Evolutionary conservation across 345 rosid species (phyloP).

Genomic region (Erysimum cheiranthoides): DNA sequence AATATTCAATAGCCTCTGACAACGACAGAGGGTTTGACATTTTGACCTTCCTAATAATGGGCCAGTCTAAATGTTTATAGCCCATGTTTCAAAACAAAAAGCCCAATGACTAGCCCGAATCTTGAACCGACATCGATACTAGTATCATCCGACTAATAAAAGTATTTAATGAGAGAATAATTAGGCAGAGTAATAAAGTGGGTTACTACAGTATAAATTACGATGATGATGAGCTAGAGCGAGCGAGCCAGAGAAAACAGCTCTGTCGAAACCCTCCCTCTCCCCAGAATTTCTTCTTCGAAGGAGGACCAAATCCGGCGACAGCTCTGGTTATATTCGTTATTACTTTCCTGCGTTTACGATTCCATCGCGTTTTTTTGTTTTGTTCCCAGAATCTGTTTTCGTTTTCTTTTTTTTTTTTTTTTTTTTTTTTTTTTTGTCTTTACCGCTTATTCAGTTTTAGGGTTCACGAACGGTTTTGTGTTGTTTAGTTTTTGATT

Average conservation of each 20-base stretch:
- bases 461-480: neutral
- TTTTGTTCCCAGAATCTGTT: neutral
- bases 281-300: slow-evolving; percentile 22
- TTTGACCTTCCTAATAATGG: slow-evolving; percentile 21
- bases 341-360: neutral
- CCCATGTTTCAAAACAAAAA: neutral
- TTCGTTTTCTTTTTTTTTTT: too few relatives aligned
- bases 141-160: neutral
- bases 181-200: slow-evolving; percentile 12
- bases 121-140: neutral
- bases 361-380: neutral
- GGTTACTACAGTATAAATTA: neutral
- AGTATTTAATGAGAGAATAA: slow-evolving; percentile 8
- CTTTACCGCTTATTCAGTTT: neutral
- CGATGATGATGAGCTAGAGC: slow-evolving; percentile 12
- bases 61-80: neutral
- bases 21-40: neutral
- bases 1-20: neutral
- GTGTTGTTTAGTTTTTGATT: neutral
- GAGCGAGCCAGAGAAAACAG: neutral
- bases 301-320: neutral
- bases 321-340: slow-evolving; percentile 22
- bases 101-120: slow-evolving; percentile 9
- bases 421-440: too few relatives aligned
- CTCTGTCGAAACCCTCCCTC: slow-evolving; percentile 27